These are phyloP conservation scores for Geotrichum bryndzae DNA, from an alignment of 1,139 yeast species.

Conservation along the genomic window DNA sequence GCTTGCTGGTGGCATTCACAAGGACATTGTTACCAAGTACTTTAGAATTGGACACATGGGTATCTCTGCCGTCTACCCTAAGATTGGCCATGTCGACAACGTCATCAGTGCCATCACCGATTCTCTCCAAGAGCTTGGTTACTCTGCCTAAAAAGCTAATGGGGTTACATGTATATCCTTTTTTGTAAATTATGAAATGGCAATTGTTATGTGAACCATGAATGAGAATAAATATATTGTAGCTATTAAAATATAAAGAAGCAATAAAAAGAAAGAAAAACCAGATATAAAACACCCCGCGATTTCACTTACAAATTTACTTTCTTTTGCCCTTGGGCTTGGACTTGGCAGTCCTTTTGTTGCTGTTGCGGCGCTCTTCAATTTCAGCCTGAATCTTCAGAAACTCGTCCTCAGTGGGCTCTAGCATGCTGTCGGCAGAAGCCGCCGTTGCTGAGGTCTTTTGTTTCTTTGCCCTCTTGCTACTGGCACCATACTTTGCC, in stretches of 20 bases:
- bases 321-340: constrained; percentile 1
- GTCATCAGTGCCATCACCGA: constrained; percentile 15
- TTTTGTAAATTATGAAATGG: not conserved
- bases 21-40: constrained; percentile 72
- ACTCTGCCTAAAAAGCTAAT: constrained; percentile 4
- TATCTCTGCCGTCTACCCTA: constrained; percentile 44
- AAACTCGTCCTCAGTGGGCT: constrained; percentile 40
- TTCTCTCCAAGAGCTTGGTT: constrained; percentile 16
- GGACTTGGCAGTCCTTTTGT: constrained; percentile 4
- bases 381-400: constrained; percentile 34
- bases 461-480: constrained; percentile 36
- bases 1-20: constrained; percentile 88
- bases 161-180: not conserved
- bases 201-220: not conserved
- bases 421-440: constrained; percentile 20
- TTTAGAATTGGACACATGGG: constrained; percentile 98
- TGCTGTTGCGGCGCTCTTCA: constrained; percentile 3
- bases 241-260: not conserved
- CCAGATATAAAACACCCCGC: not conserved
- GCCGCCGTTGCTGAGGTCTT: constrained; percentile 16
- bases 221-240: not conserved
- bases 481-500: constrained; percentile 43
- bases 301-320: not conserved
- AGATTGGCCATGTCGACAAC: constrained; percentile 16
- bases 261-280: not conserved